Evolutionary conservation across 139 green algal species (phyloP), one percentile per base, ranked within the genome.

Genomic region (Auxenochlorella protothecoides): DNA sequence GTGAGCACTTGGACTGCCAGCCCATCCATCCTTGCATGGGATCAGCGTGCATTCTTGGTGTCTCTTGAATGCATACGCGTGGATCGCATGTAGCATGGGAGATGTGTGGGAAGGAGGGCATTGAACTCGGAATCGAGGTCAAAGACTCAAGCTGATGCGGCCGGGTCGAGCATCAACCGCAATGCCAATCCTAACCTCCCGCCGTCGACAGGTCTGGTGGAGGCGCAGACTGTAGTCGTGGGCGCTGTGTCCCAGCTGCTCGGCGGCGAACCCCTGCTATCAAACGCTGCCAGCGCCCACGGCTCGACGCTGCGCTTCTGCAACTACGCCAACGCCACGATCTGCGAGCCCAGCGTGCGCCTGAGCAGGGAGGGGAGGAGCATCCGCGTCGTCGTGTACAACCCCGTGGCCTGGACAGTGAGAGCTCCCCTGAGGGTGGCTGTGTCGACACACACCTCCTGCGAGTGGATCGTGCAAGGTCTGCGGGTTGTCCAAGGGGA

Each of bases 331-430:
- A 92, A 92, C 72, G 71, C 79, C 55, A 90, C 80, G 65, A 76
- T 83, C 14, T 96, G 90, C 72, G 66, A 69, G 0, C 14, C 73
- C 0, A 87, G 75, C 14, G 83, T 89, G 64, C 54, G 63, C 9
- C 63, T 76, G 61, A 81, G 73, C 16, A 51, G 44, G n/a, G 27
- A 53, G 12, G 71, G 72, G 4, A 15, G 72, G 44, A 64, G 61
- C 59, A 65, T 95, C 53, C 61, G 83, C 52, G 83, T 94, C 2
- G 80, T 84, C 14, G 68, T 83, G 7, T 96, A 95, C 84, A 96
- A 96, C 72, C 74, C 87, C 2, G 73, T 94, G 59, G 85, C 72
- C 6, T 93, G 84, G 88, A 52, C 66, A 0, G 81, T 89, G 1
- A 11, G 75, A 27, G 75, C 85, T 56, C 44, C 76, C 44, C 64